phyloP scores from a whole-genome alignment of 2,329 filamentous ascomycete species.

The Colletotrichum somersetense region DNA sequence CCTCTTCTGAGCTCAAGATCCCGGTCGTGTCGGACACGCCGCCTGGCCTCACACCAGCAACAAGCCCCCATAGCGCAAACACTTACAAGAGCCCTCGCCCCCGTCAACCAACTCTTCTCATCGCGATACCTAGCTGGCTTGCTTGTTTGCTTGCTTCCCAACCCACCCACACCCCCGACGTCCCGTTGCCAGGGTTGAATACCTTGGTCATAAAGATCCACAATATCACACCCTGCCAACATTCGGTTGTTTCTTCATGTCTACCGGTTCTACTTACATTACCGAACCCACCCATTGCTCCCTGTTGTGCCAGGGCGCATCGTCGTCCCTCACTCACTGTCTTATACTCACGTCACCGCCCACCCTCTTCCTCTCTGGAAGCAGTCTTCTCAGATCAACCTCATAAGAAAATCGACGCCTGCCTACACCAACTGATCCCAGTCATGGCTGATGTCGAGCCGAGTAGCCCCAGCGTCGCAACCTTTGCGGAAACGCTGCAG shows the following conservation, averaged over 20 bases:
- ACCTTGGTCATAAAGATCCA: slow-evolving; percentile 33
- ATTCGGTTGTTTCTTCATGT: slow-evolving; percentile 39
- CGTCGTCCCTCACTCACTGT: slow-evolving; percentile 22
- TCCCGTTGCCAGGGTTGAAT: slow-evolving; percentile 29
- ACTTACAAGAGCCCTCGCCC: neutral
- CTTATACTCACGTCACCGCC: slow-evolving; percentile 39
- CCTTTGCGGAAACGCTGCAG: slow-evolving; percentile 47
- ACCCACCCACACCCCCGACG: slow-evolving; percentile 13
- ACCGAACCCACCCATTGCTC: slow-evolving; percentile 27
- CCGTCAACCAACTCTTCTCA: slow-evolving; percentile 15
- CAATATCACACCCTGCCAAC: slow-evolving; percentile 32
- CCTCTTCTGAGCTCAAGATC: neutral
- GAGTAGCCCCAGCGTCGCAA: slow-evolving; percentile 29
- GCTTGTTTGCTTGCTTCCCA: neutral
- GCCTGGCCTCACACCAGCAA: slow-evolving; percentile 9
- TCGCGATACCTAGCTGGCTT: slow-evolving; percentile 1
- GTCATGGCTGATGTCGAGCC: slow-evolving; percentile 42
- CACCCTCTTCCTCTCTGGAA: slow-evolving; percentile 5
- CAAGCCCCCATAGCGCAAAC: neutral
- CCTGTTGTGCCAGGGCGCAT: slow-evolving; percentile 36
- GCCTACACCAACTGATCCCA: slow-evolving; percentile 19
- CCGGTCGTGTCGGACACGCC: neutral
- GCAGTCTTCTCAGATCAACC: slow-evolving; percentile 2
- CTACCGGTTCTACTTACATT: slow-evolving; percentile 38
- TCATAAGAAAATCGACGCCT: slow-evolving; percentile 13